Percentiles rank a stretch among this genome's conserved stretches.
Conservation (phyloP, 805 yeast species). For the Wickerhamiella allomyrinae region DNA sequence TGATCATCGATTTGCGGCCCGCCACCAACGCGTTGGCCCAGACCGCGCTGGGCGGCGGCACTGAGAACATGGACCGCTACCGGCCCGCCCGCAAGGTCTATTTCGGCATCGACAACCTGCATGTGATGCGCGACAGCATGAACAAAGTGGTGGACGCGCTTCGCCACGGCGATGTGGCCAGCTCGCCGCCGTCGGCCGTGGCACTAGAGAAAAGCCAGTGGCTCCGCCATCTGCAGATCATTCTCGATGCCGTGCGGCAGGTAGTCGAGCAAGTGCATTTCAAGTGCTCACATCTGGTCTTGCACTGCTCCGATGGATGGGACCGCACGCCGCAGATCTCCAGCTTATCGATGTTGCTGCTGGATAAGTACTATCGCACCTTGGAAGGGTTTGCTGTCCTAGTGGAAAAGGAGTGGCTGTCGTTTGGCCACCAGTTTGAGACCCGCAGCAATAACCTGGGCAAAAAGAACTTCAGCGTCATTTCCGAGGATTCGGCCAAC, state of each 20-base stretch:
- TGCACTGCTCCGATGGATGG: slow-evolving; percentile 99
- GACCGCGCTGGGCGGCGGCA: slow-evolving; percentile 95
- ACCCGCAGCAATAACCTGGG: slow-evolving; percentile 48
- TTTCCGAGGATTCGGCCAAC: not conserved
- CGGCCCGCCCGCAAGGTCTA: slow-evolving; percentile 55
- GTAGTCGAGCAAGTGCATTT: slow-evolving; percentile 70
- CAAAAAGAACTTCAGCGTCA: slow-evolving; percentile 3
- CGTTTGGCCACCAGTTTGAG: slow-evolving; percentile 83
- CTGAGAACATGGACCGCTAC: slow-evolving; percentile 84
- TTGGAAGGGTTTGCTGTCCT: slow-evolving; percentile 73
- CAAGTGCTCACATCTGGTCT: slow-evolving; percentile 65
- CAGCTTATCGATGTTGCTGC: slow-evolving; percentile 67
- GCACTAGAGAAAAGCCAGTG: slow-evolving; percentile 56
- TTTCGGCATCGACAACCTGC: slow-evolving; percentile 87
- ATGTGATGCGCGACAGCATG: slow-evolving; percentile 81
- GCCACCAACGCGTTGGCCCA: slow-evolving; percentile 92
- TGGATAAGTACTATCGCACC: slow-evolving; percentile 84
- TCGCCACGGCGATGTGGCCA: slow-evolving; percentile 50
- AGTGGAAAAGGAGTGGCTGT: slow-evolving; percentile 88
- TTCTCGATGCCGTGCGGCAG: slow-evolving; percentile 62
- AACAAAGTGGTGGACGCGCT: slow-evolving; percentile 46
- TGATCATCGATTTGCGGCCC: slow-evolving; percentile 87
- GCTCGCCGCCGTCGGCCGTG: slow-evolving; percentile 38
- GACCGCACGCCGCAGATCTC: slow-evolving; percentile 87
- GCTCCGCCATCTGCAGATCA: slow-evolving; percentile 55